A percentile compares a stretch with the other conserved stretches of the same genome.
phyloP scores from a whole-genome alignment of 192 early-diverging fungal genomes.

The Linnemannia zychae region DNA sequence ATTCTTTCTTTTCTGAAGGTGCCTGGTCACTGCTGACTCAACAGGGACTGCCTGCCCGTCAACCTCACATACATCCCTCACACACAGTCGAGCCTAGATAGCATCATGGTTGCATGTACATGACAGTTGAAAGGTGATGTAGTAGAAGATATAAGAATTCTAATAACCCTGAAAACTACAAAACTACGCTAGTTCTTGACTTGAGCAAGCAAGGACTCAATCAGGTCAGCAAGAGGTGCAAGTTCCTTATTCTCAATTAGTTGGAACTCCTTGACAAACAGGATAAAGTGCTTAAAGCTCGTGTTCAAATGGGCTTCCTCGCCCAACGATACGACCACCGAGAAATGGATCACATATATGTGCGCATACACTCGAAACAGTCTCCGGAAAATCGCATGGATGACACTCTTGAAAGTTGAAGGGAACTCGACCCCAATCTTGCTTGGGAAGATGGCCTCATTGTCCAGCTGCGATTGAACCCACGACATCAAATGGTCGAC shows the following conservation, averaged over 20 bases:
- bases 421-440: constrained; percentile 85
- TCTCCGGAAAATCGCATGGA: constrained; percentile 85
- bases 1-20: background rate
- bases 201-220: constrained; percentile 55
- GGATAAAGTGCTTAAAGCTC: constrained; percentile 93
- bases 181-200: constrained; percentile 28
- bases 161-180: background rate
- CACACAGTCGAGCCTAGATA: background rate
- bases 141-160: too few species aligned
- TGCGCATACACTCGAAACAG: constrained; percentile 96
- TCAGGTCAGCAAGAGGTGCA: constrained; percentile 80
- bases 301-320: constrained; percentile 95
- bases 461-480: constrained; percentile 87
- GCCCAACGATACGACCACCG: constrained; percentile 78
- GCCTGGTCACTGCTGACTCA: constrained; percentile 5
- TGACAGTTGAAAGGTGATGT: too few species aligned
- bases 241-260: constrained; percentile 90
- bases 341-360: constrained; percentile 90
- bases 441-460: constrained; percentile 90
- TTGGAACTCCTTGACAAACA: constrained; percentile 90
- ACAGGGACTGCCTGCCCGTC: background rate
- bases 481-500: constrained; percentile 88
- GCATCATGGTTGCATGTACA: background rate
- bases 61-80: background rate
- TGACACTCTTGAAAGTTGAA: constrained; percentile 73